These are phyloP conservation scores for Ustilago hordei DNA, from an alignment of 1,284 basidiomycete species.

Conservation along the genomic window DNA sequence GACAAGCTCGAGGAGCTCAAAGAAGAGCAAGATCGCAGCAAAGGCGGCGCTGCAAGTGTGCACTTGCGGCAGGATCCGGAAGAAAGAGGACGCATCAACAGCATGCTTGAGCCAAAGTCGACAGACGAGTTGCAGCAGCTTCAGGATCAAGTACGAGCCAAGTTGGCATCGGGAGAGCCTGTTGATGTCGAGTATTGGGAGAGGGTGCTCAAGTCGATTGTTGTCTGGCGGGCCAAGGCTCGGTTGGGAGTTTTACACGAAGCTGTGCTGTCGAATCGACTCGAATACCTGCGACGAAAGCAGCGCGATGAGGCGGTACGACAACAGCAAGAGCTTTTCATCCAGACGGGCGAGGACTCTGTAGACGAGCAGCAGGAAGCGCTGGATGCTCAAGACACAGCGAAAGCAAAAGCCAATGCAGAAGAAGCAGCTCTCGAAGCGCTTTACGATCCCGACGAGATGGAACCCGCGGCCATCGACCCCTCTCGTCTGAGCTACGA, in stretches of 20 bases:
- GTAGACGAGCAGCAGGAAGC: constrained; percentile 18
- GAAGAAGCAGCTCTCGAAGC: constrained; percentile 74
- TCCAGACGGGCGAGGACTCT: constrained; percentile 71
- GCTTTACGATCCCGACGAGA: constrained; percentile 51
- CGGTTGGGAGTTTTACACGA: constrained; percentile 93
- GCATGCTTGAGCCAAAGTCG: constrained; percentile 61
- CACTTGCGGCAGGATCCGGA: constrained; percentile 72
- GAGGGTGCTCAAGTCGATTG: constrained; percentile 84
- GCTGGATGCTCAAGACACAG: constrained; percentile 7
- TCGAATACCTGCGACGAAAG: constrained; percentile 92
- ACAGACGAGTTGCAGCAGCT: constrained; percentile 81
- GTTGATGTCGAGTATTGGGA: constrained; percentile 99
- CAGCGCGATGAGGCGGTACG: constrained; percentile 94
- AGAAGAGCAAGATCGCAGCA: constrained; percentile 63
- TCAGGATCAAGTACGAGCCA: constrained; percentile 86
- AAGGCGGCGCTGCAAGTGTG: constrained; percentile 55
- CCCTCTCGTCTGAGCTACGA: constrained; percentile 48
- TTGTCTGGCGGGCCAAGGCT: constrained; percentile 99
- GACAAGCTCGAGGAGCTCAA: constrained; percentile 80
- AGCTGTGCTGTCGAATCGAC: constrained; percentile 91
- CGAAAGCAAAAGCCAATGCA: constrained; percentile 76
- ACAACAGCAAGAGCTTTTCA: constrained; percentile 85
- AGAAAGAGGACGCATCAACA: constrained; percentile 60
- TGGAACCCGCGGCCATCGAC: constrained; percentile 57
- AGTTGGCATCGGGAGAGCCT: constrained; percentile 89